These are phyloP conservation scores for Heimioporus sp. DNA, from an alignment of 768 basidiomycete genomes.

Conservation along the genomic window DNA sequence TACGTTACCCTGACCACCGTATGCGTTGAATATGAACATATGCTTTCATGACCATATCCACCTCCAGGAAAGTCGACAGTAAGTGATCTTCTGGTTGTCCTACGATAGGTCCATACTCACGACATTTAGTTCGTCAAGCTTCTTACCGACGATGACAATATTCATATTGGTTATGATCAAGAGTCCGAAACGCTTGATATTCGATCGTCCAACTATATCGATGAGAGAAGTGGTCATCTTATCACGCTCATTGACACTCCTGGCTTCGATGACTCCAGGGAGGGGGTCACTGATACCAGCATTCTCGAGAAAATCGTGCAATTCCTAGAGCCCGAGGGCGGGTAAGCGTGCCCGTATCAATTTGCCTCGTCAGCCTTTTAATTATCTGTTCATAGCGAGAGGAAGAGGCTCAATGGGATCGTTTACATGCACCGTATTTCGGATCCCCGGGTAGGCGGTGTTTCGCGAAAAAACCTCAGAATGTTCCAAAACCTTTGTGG, in stretches of 20 bases:
- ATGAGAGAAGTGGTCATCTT: neutral
- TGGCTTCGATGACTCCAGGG: slow-evolving; percentile 8
- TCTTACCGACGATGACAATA: slow-evolving; percentile 1
- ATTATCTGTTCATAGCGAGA: neutral
- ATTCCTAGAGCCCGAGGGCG: neutral
- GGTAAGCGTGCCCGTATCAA: neutral
- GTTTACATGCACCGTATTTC: slow-evolving; percentile 46
- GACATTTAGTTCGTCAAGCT: slow-evolving; percentile 3
- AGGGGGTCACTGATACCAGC: slow-evolving; percentile 15
- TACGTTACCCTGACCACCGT: neutral
- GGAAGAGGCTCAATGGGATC: slow-evolving; percentile 36
- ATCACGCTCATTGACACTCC: slow-evolving; percentile 20
- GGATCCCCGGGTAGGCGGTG: slow-evolving; percentile 41
- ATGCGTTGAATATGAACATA: neutral
- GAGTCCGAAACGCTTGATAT: slow-evolving; percentile 4
- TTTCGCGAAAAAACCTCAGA: slow-evolving; percentile 39
- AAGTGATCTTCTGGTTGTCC: neutral
- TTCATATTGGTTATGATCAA: slow-evolving; percentile 4
- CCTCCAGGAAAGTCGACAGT: slow-evolving; percentile 8
- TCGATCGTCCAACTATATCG: neutral
- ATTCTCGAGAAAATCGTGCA: slow-evolving; percentile 17
- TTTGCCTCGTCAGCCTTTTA: neutral
- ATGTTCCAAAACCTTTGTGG: slow-evolving; percentile 49
- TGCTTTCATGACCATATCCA: too few relatives aligned
- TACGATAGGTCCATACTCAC: neutral